Evolutionary conservation across 2,329 filamentous ascomycete species (phyloP).

Genomic region (Ceratocystis variospora): DNA sequence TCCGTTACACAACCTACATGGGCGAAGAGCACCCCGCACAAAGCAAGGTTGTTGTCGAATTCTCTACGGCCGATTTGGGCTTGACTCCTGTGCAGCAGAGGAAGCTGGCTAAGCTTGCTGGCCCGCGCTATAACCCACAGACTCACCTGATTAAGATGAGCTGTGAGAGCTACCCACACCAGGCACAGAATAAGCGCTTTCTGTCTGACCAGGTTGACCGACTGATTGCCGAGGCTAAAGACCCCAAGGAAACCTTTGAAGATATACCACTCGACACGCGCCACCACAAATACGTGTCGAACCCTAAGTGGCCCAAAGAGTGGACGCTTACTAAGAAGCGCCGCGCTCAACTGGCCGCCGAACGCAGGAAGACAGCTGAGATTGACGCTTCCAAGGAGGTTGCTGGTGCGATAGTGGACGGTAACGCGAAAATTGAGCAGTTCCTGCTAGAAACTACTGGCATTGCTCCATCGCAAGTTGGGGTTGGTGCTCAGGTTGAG

Average conservation of each 20-base stretch:
- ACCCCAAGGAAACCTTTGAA: constrained; percentile 66
- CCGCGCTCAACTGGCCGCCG: constrained; percentile 47
- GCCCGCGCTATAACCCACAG: constrained; percentile 74
- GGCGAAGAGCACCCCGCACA: constrained; percentile 84
- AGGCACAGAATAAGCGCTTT: constrained; percentile 95
- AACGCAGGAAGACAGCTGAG: constrained; percentile 38
- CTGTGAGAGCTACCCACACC: constrained; percentile 74
- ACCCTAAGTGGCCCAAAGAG: constrained; percentile 60
- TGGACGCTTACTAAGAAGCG: constrained; percentile 70
- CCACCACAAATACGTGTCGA: constrained; percentile 55
- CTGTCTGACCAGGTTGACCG: constrained; percentile 63
- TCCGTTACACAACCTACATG: constrained; percentile 94
- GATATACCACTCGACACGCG: constrained; percentile 83
- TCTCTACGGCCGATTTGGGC: constrained; percentile 58
- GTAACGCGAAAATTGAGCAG: constrained; percentile 34
- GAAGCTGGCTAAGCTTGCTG: constrained; percentile 81
- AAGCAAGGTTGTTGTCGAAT: constrained; percentile 88
- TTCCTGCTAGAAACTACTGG: constrained; percentile 13
- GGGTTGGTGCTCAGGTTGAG: neutral
- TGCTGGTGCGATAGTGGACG: constrained; percentile 45
- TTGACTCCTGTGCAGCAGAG: constrained; percentile 53
- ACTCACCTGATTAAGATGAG: constrained; percentile 76
- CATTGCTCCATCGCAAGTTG: constrained; percentile 16
- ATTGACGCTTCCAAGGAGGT: constrained; percentile 42
- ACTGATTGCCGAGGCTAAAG: constrained; percentile 62